Conservation (phyloP, 2,329 filamentous ascomycete species). For the Aspergillus nomiae region DNA sequence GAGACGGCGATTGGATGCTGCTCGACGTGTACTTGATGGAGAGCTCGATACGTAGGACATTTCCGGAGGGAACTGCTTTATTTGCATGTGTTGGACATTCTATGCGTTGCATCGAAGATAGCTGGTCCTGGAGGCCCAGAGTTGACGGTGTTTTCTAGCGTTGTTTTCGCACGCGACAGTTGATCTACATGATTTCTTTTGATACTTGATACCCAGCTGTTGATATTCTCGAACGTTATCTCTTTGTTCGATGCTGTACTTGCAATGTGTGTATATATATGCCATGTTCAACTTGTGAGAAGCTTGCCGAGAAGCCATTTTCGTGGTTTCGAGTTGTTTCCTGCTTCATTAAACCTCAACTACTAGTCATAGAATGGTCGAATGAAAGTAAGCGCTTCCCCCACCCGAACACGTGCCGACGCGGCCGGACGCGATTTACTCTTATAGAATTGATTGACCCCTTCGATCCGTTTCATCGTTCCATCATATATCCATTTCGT, state of each 20-base stretch:
- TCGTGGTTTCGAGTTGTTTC: neutral
- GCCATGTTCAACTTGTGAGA: neutral
- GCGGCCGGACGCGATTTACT: conserved; percentile 3
- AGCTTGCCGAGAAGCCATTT: neutral
- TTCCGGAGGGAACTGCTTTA: neutral
- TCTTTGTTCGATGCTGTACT: neutral
- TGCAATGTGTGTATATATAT: conserved; percentile 7
- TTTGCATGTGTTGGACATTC: neutral
- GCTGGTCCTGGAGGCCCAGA: neutral
- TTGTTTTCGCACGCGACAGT: neutral
- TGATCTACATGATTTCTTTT: conserved; percentile 3
- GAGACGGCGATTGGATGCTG: conserved; percentile 72
- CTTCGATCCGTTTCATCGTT: neutral
- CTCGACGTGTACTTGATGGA: conserved; percentile 72
- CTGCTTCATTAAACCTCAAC: neutral
- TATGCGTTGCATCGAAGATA: neutral
- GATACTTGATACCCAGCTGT: conserved; percentile 17
- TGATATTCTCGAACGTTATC: conserved; percentile 9
- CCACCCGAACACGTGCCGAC: conserved; percentile 12
- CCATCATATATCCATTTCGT: neutral
- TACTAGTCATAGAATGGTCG: neutral
- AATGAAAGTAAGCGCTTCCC: neutral
- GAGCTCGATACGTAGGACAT: conserved; percentile 45
- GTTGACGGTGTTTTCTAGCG: conserved; percentile 3
- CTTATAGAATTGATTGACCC: neutral